phyloP scores from a whole-genome alignment of 2,329 filamentous ascomycete species.

The Ceratocystis papillata region DNA sequence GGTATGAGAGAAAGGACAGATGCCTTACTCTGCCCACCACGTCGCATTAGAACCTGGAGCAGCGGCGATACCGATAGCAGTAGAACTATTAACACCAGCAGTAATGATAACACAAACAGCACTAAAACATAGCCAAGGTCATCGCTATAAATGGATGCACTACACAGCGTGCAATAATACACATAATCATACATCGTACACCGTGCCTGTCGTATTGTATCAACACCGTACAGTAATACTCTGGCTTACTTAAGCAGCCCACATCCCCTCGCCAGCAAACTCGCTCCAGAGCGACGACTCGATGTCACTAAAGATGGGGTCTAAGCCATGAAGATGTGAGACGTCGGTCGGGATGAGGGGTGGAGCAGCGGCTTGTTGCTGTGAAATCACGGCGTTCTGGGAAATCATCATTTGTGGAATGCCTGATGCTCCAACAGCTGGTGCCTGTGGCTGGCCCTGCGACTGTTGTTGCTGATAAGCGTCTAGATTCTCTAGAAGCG shows the following conservation, averaged over 20 bases:
- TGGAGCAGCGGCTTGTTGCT: neutral
- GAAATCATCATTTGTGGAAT: neutral
- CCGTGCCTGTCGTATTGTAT: neutral
- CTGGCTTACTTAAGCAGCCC: slow-evolving; percentile 28
- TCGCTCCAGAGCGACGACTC: slow-evolving; percentile 29
- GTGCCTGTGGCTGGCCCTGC: slow-evolving; percentile 18
- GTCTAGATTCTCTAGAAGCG: slow-evolving; percentile 5
- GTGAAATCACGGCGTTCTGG: neutral
- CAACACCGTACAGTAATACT: neutral
- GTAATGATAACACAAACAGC: no score
- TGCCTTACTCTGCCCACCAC: neutral
- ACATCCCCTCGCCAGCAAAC: slow-evolving; percentile 30
- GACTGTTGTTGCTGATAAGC: slow-evolving; percentile 3
- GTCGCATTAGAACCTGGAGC: no score
- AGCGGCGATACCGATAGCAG: no score
- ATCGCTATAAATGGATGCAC: no score
- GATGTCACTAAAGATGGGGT: slow-evolving; percentile 34
- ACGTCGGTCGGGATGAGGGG: slow-evolving; percentile 2
- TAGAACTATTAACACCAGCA: no score
- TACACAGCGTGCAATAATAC: neutral
- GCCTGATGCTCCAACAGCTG: slow-evolving; percentile 15
- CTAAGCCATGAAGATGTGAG: slow-evolving; percentile 29
- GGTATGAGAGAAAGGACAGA: no score
- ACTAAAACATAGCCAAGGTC: no score
- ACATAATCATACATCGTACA: neutral